Evolutionary conservation across 2,329 filamentous ascomycete species (phyloP).

Genomic region (Colletotrichum sp.): DNA sequence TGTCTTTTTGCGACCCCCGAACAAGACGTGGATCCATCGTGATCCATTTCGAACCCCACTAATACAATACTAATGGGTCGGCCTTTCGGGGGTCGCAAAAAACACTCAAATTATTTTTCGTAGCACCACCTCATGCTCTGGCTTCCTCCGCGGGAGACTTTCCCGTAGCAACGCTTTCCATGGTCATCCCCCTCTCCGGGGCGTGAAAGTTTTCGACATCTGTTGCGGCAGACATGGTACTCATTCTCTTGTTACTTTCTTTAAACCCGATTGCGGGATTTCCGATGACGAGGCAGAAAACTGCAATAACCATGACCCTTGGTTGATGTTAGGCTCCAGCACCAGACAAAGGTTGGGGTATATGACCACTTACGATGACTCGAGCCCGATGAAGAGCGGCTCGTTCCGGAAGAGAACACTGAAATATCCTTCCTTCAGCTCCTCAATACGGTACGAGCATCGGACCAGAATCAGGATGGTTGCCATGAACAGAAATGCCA

Average conservation of each 20-base stretch:
- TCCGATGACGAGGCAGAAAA: constrained; percentile 9
- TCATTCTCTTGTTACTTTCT: neutral
- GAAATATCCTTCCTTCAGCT: constrained; percentile 60
- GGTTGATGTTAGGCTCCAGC: neutral
- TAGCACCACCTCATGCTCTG: neutral
- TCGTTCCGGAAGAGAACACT: constrained; percentile 52
- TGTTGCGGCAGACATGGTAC: neutral
- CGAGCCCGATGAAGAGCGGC: constrained; percentile 47
- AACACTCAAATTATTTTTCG: neutral
- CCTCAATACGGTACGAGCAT: constrained; percentile 63
- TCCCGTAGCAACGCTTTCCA: neutral
- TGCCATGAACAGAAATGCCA: constrained; percentile 52
- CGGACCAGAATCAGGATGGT: constrained; percentile 62
- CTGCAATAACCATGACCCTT: constrained; percentile 10
- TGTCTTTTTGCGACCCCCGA: neutral
- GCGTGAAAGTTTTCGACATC: neutral
- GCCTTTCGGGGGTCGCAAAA: neutral
- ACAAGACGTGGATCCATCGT: neutral
- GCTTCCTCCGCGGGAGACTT: neutral
- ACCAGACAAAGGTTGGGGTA: fast-evolving
- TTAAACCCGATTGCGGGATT: constrained; percentile 6
- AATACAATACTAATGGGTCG: neutral
- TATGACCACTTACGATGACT: constrained; percentile 33
- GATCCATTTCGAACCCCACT: neutral
- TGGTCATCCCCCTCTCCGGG: neutral